These are phyloP conservation scores for Skeletonema potamos DNA, from an alignment of 108 stramenopile genomes.

Conservation along the genomic window DNA sequence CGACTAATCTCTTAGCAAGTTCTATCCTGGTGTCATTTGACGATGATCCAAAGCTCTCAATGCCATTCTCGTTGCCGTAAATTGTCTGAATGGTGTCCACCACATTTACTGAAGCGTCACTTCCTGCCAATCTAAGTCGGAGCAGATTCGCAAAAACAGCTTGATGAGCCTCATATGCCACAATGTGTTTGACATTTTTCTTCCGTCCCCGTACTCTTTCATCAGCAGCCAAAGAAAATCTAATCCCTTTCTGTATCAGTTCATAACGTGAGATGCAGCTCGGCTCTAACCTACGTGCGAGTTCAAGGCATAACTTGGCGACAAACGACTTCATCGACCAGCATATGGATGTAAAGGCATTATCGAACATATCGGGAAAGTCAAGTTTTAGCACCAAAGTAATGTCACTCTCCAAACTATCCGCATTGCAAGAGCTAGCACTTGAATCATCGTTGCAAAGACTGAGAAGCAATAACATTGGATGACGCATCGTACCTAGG, in stretches of 20 bases:
- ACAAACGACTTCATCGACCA: conserved; percentile 14
- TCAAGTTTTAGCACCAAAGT: conserved; percentile 15
- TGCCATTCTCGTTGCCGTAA: no score
- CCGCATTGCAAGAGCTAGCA: background rate
- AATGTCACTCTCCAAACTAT: conserved; percentile 25
- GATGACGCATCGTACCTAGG: conserved; percentile 12
- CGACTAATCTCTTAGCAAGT: no score
- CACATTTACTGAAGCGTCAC: no score
- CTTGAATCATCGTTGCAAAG: conserved; percentile 37
- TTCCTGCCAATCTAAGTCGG: no score
- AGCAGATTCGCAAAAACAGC: no score
- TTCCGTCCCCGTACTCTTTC: conserved; percentile 1
- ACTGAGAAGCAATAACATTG: conserved; percentile 28
- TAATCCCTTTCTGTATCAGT: conserved; percentile 25
- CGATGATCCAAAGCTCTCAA: no score
- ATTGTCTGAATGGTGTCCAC: no score
- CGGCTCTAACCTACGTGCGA: conserved; percentile 20
- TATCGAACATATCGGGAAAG: conserved; percentile 11
- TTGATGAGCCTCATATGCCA: conserved; percentile 41
- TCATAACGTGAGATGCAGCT: conserved; percentile 2
- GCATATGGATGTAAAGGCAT: conserved; percentile 12
- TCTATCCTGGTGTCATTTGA: no score
- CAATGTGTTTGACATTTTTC: conserved; percentile 29
- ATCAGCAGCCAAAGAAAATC: conserved; percentile 12
- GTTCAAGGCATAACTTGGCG: conserved; percentile 35